phyloP scores from a whole-genome alignment of 768 basidiomycete species.

The Mycena pura region DNA sequence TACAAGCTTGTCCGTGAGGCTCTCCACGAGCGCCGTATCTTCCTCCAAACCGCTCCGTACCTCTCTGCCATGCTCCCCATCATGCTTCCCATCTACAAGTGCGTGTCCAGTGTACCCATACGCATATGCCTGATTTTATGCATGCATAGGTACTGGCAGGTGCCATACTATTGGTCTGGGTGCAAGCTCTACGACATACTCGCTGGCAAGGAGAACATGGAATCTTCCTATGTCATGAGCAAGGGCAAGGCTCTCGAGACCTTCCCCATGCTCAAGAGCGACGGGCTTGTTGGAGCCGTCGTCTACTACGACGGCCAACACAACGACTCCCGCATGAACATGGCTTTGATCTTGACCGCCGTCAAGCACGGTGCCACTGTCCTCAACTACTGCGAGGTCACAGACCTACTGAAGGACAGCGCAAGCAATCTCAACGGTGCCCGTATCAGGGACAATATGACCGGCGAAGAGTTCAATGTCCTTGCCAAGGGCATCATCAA shows the following conservation, averaged over 20 bases:
- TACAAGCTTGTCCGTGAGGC: constrained; percentile 97
- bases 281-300: constrained; percentile 91
- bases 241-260: constrained; percentile 92
- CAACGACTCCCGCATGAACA: constrained; percentile 98
- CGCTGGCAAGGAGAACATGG: constrained; percentile 97
- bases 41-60: constrained; percentile 96
- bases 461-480: constrained; percentile 83
- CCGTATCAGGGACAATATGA: constrained; percentile 79
- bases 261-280: constrained; percentile 95
- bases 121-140: constrained; percentile 14
- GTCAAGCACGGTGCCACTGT: constrained; percentile 89
- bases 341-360: constrained; percentile 92
- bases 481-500: constrained; percentile 93
- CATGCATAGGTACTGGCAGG: constrained; percentile 84
- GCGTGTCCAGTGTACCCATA: constrained; percentile 26
- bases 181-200: constrained; percentile 97
- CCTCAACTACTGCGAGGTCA: constrained; percentile 91
- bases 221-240: constrained; percentile 92
- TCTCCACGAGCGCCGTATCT: constrained; percentile 89
- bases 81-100: constrained; percentile 97
- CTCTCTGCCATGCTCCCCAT: constrained; percentile 93
- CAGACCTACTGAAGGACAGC: constrained; percentile 70
- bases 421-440: constrained; percentile 76
- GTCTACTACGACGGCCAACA: constrained; percentile 99
- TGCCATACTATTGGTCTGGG: constrained; percentile 95